Base-by-base conservation (phyloP, 768 basidiomycete genomes). In the Auricularia sp. region DNA sequence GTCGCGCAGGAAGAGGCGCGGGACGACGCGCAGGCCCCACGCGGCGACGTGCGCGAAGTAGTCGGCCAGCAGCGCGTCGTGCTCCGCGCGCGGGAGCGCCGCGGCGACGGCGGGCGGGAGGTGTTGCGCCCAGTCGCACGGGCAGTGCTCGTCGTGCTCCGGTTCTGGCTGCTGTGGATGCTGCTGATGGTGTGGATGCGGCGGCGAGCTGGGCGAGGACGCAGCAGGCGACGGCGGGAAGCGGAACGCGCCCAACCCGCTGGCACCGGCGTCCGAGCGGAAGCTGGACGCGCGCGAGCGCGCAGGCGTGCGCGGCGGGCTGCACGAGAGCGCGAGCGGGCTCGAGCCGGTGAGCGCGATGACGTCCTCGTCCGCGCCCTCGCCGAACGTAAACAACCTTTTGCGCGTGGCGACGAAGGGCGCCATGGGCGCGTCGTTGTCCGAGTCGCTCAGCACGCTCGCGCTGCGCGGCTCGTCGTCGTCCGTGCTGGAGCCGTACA, bases 1-100 rank as follows among this genome's bases (percentile, higher is more conserved):
- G 56, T 59, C 56, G 56, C 56, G 56, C 56, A 59, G 3, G 56
- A 59, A 59, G 16, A 59, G 56, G 4, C 56, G 56, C 21, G 56
- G 56, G 13, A 59, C 56, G 29, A 59, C 56, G 29, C 56, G 56
- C 21, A 59, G 24, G 11, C 24, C 16, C 56, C 56, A 59, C 29
- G 29, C 14, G 8, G 56, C 29, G 34, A 35, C 29, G 29, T 59
- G 24, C 29, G 21, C 14, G 56, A 59, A 59, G 56, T 59, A 59
- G 16, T 59, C 56, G 0, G 21, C 24, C 0, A 59, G 56, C 6
- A 35, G 29, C 14, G 13, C 11, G 29, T 59, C 56, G 56, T 59
- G 56, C 29, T 59, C 56, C 24, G 56, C 24, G 11, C 33, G 56
- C 7, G 24, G 8, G 8, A 59, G 34, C 56, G 8, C 6, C 34